Conservation (phyloP, 1,284 basidiomycete species). For the Chalciporus sp. region DNA sequence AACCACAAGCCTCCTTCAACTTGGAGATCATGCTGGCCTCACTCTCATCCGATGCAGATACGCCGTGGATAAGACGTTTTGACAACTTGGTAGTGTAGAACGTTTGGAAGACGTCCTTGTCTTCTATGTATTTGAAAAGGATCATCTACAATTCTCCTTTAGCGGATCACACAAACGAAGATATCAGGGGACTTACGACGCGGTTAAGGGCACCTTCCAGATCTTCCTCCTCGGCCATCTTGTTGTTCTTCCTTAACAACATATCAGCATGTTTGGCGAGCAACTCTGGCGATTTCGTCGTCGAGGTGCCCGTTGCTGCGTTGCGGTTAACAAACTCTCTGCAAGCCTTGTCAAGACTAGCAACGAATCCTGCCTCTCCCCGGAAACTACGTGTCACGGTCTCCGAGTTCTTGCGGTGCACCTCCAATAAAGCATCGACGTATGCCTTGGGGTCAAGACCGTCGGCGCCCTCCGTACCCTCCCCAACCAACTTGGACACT, state of each 20-base stretch:
- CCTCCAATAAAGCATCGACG: conserved; percentile 89
- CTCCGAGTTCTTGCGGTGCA: conserved; percentile 91
- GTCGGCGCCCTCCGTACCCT: conserved; percentile 65
- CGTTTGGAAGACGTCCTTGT: conserved; percentile 99
- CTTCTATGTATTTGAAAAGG: conserved; percentile 98
- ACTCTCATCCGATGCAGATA: conserved; percentile 95
- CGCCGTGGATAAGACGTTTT: conserved; percentile 89
- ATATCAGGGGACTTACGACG: conserved; percentile 61
- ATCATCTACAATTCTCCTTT: conserved; percentile 72
- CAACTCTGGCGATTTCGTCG: conserved; percentile 92
- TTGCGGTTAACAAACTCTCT: conserved; percentile 97
- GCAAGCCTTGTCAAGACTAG: conserved; percentile 95
- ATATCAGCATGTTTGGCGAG: conserved; percentile 94
- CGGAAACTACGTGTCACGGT: conserved; percentile 91
- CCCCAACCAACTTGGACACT: conserved; percentile 81
- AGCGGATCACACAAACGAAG: background rate
- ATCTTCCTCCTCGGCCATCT: conserved; percentile 90
- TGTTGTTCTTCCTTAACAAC: conserved; percentile 93
- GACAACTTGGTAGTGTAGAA: conserved; percentile 98
- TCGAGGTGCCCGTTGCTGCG: conserved; percentile 80
- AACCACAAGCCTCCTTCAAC: conserved; percentile 97
- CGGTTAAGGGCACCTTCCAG: conserved; percentile 90
- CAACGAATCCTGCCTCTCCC: conserved; percentile 93
- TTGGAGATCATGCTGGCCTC: conserved; percentile 99
- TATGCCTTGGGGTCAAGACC: conserved; percentile 88